Evolutionary conservation across 2,329 filamentous ascomycete species (phyloP), one percentile per base, ranked within the genome.

Genomic region (Penicillium sp.): DNA sequence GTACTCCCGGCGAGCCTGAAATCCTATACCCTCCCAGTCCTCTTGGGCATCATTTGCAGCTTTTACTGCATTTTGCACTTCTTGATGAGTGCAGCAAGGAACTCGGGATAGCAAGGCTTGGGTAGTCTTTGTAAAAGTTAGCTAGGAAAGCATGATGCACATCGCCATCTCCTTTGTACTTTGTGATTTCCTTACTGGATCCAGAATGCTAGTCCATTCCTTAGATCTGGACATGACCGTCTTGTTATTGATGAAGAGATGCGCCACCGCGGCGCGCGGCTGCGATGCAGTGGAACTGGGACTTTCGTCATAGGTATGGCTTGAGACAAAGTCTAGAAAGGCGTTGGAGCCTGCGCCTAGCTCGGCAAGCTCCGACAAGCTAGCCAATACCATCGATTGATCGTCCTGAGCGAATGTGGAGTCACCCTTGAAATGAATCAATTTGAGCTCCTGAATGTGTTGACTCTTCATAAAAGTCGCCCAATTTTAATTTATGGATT

Each of bases 231-330:
- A 72, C 58, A 62, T 65, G n/a, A 60, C 51, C 23, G 53, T 48
- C 49, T 62, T 54, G 48, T 69, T 69, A 47, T 68, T 64, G 35
- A 69, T 60, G 29, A 66, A 67, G 3, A 66, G 51, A 46, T 64
- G 62, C n/a, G 57, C 59, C 33, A 50, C 48, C 8, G 48, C 31
- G 14, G 48, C 23, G 23, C 48, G 48, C 14, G 48, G 25, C 25
- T 50, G 48, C n/a, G 48, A 39, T 26, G 33, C 25, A 14, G 48
- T 50, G 10, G 48, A 50, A 14, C 33, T 50, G 21, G 48, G 37
- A 39, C 21, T 39, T 23, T 50, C 33, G 13, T 19, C 33, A 42
- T 50, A 50, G 2, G 21, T 42, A 16, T 25, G 33, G 14, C 33
- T 33, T 9, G 33, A 37, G 25, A 23, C 37, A 42, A 50, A 29